A percentile compares a stretch with the other conserved stretches of the same genome.
Conservation (phyloP, 306 rosid genomes). For the Senna siamea region DNA sequence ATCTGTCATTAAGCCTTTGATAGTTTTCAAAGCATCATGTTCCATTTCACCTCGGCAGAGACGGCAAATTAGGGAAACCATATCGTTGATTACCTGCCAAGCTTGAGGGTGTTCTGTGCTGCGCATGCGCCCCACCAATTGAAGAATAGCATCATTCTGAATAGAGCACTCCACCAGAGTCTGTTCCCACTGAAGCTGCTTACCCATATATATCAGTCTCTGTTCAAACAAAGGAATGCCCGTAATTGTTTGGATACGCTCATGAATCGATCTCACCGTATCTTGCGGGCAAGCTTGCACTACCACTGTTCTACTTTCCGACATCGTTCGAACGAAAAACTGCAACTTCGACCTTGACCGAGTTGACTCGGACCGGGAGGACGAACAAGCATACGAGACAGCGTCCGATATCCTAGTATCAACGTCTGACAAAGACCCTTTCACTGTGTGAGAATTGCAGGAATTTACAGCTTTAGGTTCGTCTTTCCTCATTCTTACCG, state of each 20-base stretch:
- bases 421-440: constrained; percentile 8
- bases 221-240: constrained; percentile 72
- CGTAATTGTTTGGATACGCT: constrained; percentile 55
- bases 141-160: constrained; percentile 65
- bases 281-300: constrained; percentile 64
- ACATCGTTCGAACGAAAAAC: constrained; percentile 70
- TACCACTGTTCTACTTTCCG: constrained; percentile 59
- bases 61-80: constrained; percentile 53
- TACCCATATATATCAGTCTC: constrained; percentile 78
- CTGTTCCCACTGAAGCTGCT: constrained; percentile 84
- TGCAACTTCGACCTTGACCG: constrained; percentile 49
- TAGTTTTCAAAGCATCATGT: constrained; percentile 39
- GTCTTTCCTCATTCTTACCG: constrained; percentile 69
- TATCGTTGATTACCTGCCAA: constrained; percentile 79
- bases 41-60: constrained; percentile 60
- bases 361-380: constrained; percentile 20
- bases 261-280: constrained; percentile 67
- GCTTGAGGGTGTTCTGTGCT: constrained; percentile 80
- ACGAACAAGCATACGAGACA: constrained; percentile 26
- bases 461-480: constrained; percentile 59
- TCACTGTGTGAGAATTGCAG: constrained; percentile 1
- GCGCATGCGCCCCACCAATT: constrained; percentile 78
- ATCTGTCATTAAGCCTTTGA: constrained; percentile 49
- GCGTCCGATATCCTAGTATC: constrained; percentile 47
- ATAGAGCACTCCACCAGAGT: constrained; percentile 70